Conservation (phyloP, 2,329 filamentous ascomycete genomes). For the Aspergillus ruber region DNA sequence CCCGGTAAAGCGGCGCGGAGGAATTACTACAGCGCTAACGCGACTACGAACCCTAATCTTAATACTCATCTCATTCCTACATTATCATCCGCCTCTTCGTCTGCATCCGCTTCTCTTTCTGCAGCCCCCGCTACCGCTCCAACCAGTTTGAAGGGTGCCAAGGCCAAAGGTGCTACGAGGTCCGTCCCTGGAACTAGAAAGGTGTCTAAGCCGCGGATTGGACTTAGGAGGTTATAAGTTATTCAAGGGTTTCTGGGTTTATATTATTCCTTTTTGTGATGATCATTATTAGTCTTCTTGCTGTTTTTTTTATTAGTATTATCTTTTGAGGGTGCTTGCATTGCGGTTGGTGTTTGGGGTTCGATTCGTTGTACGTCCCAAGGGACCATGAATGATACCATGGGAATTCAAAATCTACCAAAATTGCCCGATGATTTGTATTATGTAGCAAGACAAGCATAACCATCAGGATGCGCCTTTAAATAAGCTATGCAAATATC, state of each 20-base stretch:
- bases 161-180: constrained; percentile 11
- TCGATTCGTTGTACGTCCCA: neutral
- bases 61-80: neutral
- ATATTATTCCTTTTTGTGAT: neutral
- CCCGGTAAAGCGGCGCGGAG: neutral
- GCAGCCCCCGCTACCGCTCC: constrained; percentile 16
- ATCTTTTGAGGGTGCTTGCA: neutral
- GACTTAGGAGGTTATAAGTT: constrained; percentile 29
- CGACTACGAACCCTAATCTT: too few relatives aligned
- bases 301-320: neutral
- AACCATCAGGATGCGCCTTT: constrained; percentile 6
- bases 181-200: neutral
- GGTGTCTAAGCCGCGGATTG: constrained; percentile 25
- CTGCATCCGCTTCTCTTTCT: neutral
- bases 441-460: neutral
- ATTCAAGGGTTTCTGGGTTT: neutral
- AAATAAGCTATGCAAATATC: constrained; percentile 18
- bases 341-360: neutral
- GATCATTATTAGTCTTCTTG: neutral
- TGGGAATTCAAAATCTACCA: too few relatives aligned
- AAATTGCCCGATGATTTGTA: neutral
- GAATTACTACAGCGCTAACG: constrained; percentile 8
- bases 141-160: neutral
- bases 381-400: too few relatives aligned
- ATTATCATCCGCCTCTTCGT: neutral